Percentiles rank a stretch among this genome's conserved stretches.
These are phyloP conservation scores for Arthrobotrys musiformis DNA, from an alignment of 2,329 filamentous ascomycete species.

Conservation along the genomic window DNA sequence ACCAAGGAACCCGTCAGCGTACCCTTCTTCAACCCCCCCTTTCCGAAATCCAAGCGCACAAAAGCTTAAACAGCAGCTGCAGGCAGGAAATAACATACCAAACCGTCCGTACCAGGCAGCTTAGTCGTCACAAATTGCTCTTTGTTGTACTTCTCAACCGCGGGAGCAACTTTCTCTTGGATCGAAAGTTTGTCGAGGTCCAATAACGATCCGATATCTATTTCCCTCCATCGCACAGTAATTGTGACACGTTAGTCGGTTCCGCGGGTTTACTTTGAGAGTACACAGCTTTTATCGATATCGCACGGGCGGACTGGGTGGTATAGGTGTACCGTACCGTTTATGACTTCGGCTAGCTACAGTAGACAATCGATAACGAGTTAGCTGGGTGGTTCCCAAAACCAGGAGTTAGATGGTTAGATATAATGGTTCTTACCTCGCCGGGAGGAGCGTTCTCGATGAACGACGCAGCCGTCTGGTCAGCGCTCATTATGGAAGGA, in stretches of 20 bases:
- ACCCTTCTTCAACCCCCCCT: not conserved
- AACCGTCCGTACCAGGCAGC: conserved; percentile 83
- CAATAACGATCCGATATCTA: conserved; percentile 91
- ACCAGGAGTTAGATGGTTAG: conserved; percentile 18
- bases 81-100: conserved; percentile 67
- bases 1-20: conserved; percentile 12
- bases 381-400: conserved; percentile 47
- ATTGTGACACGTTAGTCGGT: not conserved
- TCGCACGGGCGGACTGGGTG: not conserved
- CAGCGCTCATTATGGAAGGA: conserved; percentile 42
- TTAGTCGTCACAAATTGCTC: conserved; percentile 90
- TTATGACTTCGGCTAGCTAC: conserved; percentile 86
- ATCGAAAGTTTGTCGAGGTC: conserved; percentile 75
- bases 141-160: conserved; percentile 95
- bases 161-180: conserved; percentile 78
- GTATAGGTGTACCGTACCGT: conserved; percentile 76
- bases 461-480: conserved; percentile 77
- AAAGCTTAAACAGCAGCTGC: not conserved
- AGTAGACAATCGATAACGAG: conserved; percentile 22
- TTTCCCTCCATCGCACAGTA: conserved; percentile 3
- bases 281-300: not conserved
- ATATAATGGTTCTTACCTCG: conserved; percentile 73
- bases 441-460: conserved; percentile 93
- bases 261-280: not conserved
- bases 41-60: not conserved